A percentile compares a stretch with the other conserved stretches of the same genome.
Evolutionary conservation across 2,329 filamentous ascomycete genomes (phyloP).

Genomic region (Alternaria panax): DNA sequence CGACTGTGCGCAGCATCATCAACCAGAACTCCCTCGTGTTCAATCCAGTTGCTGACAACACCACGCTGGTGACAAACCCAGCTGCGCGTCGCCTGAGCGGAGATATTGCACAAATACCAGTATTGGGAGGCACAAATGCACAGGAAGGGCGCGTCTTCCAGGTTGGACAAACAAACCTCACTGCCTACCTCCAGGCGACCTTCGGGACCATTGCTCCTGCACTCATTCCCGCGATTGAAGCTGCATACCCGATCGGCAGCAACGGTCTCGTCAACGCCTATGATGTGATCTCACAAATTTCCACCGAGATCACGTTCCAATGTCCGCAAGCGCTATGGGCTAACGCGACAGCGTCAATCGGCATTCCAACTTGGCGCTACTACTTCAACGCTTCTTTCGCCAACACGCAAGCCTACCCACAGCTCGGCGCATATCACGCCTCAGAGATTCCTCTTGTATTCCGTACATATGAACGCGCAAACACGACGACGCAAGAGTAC

Average conservation of each 20-base stretch:
- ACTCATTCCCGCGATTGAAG: constrained; percentile 25
- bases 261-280: constrained; percentile 22
- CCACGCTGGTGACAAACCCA: constrained; percentile 29
- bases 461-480: constrained; percentile 24
- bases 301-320: constrained; percentile 27
- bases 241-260: constrained; percentile 31
- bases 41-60: constrained; percentile 30
- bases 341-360: constrained; percentile 30
- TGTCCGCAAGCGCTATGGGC: constrained; percentile 33
- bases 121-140: constrained; percentile 35
- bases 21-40: constrained; percentile 30
- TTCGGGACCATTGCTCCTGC: constrained; percentile 17
- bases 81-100: constrained; percentile 24
- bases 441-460: constrained; percentile 37
- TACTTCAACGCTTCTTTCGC: constrained; percentile 41
- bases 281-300: constrained; percentile 28
- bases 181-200: constrained; percentile 25
- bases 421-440: constrained; percentile 31
- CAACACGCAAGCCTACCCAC: constrained; percentile 26
- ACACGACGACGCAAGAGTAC: constrained; percentile 30
- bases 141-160: constrained; percentile 38
- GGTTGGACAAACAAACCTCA: constrained; percentile 26
- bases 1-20: constrained; percentile 27
- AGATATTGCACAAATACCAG: constrained; percentile 38
- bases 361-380: constrained; percentile 38